phyloP scores from a whole-genome alignment of 2,329 filamentous ascomycete species.

The Stemphylium beticola region DNA sequence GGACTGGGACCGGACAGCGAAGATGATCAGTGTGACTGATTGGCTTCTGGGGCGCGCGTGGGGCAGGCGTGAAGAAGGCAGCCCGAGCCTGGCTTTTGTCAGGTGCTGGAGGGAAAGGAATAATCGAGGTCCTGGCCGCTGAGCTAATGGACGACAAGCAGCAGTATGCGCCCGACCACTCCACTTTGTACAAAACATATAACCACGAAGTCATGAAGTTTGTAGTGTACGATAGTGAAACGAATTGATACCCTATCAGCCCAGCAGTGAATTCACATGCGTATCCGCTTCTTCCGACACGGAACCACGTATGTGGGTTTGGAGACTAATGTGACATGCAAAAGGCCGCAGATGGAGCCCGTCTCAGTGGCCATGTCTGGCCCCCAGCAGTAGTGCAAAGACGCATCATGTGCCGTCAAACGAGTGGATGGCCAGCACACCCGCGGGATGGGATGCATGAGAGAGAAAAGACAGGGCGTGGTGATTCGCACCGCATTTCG shows the following conservation, averaged over 20 bases:
- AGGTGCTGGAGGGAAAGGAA: constrained; percentile 24
- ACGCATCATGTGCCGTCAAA: constrained; percentile 18
- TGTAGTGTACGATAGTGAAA: not conserved
- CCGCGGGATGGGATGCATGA: constrained; percentile 15
- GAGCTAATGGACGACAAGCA: no score
- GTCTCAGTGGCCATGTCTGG: not conserved
- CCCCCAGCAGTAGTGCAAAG: constrained; percentile 11
- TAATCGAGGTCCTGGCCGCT: not conserved
- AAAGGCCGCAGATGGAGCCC: constrained; percentile 1
- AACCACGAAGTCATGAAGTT: constrained; percentile 21
- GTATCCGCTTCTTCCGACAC: not conserved
- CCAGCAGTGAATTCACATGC: not conserved
- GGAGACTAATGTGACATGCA: not conserved
- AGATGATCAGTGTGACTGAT: constrained; percentile 89
- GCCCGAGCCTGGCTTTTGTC: constrained; percentile 52
- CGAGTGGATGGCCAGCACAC: constrained; percentile 10
- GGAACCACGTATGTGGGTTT: not conserved
- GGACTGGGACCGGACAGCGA: constrained; percentile 82
- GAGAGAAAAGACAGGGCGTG: constrained; percentile 7
- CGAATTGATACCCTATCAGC: constrained; percentile 2
- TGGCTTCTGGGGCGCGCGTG: constrained; percentile 86
- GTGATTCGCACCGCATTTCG: constrained; percentile 18
- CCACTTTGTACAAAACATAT: constrained; percentile 37
- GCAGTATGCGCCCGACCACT: no score
- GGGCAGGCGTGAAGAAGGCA: constrained; percentile 54